Conservation (phyloP, 1,139 yeast species). For the Torulaspora pretoriensis region DNA sequence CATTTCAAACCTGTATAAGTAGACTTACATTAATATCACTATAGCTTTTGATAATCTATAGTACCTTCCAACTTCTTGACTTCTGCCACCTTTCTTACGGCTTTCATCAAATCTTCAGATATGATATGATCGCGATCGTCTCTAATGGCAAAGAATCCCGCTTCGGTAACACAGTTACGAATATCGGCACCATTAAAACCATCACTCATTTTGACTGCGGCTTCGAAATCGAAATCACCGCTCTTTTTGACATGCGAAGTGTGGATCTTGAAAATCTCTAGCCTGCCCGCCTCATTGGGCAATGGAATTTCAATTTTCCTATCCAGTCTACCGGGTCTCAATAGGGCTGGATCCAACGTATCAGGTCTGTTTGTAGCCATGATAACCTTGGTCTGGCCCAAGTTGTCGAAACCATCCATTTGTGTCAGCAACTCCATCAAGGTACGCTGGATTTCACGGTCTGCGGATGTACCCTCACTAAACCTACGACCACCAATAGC, state of each 20-base stretch:
- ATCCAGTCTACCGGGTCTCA: conserved; percentile 98
- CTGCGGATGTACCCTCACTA: conserved; percentile 98
- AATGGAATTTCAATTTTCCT: conserved; percentile 93
- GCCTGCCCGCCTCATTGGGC: conserved; percentile 95
- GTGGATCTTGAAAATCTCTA: conserved; percentile 93
- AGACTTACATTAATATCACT: conserved; percentile 17
- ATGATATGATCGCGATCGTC: conserved; percentile 93
- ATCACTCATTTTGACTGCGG: conserved; percentile 96
- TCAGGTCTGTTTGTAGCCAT: conserved; percentile 99
- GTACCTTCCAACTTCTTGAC: conserved; percentile 96
- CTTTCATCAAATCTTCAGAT: conserved; percentile 94
- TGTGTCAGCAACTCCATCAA: conserved; percentile 96
- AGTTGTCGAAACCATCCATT: conserved; percentile 97
- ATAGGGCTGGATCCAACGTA: conserved; percentile 95
- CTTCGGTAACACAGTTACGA: conserved; percentile 97
- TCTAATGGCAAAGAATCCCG: conserved; percentile 96
- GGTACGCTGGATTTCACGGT: conserved; percentile 97
- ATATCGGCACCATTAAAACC: conserved; percentile 99
- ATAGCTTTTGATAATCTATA: conserved; percentile 87
- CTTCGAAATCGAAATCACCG: conserved; percentile 97
- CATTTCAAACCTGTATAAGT: conserved; percentile 22
- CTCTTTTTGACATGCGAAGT: conserved; percentile 79
- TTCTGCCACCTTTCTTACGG: conserved; percentile 96
- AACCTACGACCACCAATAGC: conserved; percentile 99
- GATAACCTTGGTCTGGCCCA: conserved; percentile 95